Evolutionary conservation across 768 basidiomycete species (phyloP), one percentile per base, ranked within the genome.

Genomic region (Boletus pseudopeckii): DNA sequence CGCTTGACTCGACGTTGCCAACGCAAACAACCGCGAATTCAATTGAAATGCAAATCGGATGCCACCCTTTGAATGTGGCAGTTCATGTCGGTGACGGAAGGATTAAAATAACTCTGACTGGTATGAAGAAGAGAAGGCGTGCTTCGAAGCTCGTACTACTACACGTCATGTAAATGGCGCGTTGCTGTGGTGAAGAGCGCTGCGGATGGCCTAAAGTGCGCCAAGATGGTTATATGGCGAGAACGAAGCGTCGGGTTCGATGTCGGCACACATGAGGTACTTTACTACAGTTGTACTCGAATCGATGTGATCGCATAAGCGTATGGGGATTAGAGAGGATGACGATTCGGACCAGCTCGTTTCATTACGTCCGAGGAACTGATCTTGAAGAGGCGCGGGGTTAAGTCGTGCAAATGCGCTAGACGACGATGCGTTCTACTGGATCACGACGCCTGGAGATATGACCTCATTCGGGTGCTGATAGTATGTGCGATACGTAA

Each of bases 321-420:
- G 30, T 28, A 22, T 33, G 61, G 62, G 22, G 33, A 43, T 14
- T 57, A 64, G 20, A 50, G 28, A 20, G 52, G 44, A n/a, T n/a
- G n/a, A n/a, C n/a, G n/a, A 50, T 34, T 40, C 41, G 33, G 17
- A 22, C 10, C 42, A 36, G 48, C 20, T 49, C 30, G 37, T 51
- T 58, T 58, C 41, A 55, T 65, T 62, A 59, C 60, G 56, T 58
- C 11, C 18, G n/a, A 46, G 10, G 45, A 18, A 24, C 17, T 32
- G 28, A 7, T 17, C 6, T 6, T n/a, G 43, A 43, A 52, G 44
- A 54, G 36, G 57, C 13, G 55, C 55, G 63, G 59, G 13, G 18
- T 49, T 62, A 32, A 20, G 41, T 48, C 47, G 50, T 18, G 28
- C 22, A n/a, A n/a, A 39, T 36, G 46, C 6, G 48, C 41, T 54